Evolutionary conservation across 148 eudicot species (phyloP), one percentile per base, ranked within the genome.

Genomic region (Chenopodium quinoa): DNA sequence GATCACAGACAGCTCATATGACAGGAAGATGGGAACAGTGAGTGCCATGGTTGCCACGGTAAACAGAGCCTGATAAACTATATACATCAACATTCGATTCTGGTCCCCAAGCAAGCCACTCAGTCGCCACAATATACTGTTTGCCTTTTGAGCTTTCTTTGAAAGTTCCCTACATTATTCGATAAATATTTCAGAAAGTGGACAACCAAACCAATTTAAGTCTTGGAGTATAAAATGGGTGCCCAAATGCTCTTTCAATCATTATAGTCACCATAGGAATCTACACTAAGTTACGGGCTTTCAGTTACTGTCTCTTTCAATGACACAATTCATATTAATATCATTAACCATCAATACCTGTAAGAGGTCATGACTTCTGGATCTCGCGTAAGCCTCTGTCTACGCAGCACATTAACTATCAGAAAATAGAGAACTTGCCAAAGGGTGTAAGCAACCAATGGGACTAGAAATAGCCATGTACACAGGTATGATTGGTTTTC

Each of bases 291-390:
- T 62, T 68, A 66, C 8, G 22, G 13, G 44, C 22, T 29, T 68
- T 16, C 40, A 68, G 16, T 13, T 2, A 70, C 31, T 54, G 20
- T 74, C 29, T 73, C 12, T 47, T 46, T 2, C 7, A 11, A 48
- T 46, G 22, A 73, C 44, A 68, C 32, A 25, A 4, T 68, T 32
- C 19, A 80, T 20, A 40, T 11, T 67, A 80, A 11, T 16, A 62
- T 62, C 23, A 20, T 40, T 72, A 37, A 7, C 9, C 8, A 4
- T 27, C 13, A 11, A 60, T 80, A 97, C 99, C 98, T 97, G 93
- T 97, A 97, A 34, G 98, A 97, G 47, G 99, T 97, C 98, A 97
- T 94, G 80, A 97, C 94, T 89, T 97, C 99, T 29, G 99, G 99
- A 75, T 94, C 99, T 80, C 92, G 86, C 75, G 91, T 83, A 32